phyloP scores from a whole-genome alignment of 371 early-diverging fungal genomes.

The Astathelohania contejeani region DNA sequence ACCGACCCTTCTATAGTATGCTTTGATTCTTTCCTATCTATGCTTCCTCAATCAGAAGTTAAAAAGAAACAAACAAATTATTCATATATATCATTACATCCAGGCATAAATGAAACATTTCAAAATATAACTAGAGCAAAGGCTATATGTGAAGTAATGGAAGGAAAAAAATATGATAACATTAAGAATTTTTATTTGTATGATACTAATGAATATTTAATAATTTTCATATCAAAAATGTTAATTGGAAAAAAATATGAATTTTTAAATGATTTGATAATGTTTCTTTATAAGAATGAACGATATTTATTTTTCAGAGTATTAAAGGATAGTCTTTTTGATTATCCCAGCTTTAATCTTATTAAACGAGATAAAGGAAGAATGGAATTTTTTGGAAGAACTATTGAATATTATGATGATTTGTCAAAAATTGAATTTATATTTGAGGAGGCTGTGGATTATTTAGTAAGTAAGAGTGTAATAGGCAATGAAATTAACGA shows the following conservation, averaged over 20 bases:
- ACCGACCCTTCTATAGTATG: no score
- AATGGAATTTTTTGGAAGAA: constrained; percentile 14
- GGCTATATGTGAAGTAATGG: no score
- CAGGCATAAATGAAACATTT: no score
- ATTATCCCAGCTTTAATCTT: not conserved
- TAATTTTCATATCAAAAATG: constrained; percentile 7
- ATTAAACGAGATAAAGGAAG: constrained; percentile 1
- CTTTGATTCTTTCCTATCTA: no score
- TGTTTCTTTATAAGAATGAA: constrained; percentile 4
- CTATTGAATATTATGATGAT: constrained; percentile 10
- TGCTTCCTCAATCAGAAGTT: no score
- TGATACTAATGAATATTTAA: constrained; percentile 13
- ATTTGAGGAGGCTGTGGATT: not conserved
- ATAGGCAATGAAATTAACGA: no score
- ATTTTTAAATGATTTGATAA: constrained; percentile 2
- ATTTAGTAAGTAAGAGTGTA: no score
- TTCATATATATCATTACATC: no score
- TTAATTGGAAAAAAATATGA: constrained; percentile 6
- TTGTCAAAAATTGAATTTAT: not conserved
- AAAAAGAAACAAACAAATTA: no score
- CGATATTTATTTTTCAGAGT: constrained; percentile 15
- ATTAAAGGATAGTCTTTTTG: constrained; percentile 4
- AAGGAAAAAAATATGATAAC: no score
- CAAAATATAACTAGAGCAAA: no score
- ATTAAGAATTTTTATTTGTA: constrained; percentile 9